Base-by-base conservation (phyloP, 352 stramenopile species). In the Pythium dissotocum region DNA sequence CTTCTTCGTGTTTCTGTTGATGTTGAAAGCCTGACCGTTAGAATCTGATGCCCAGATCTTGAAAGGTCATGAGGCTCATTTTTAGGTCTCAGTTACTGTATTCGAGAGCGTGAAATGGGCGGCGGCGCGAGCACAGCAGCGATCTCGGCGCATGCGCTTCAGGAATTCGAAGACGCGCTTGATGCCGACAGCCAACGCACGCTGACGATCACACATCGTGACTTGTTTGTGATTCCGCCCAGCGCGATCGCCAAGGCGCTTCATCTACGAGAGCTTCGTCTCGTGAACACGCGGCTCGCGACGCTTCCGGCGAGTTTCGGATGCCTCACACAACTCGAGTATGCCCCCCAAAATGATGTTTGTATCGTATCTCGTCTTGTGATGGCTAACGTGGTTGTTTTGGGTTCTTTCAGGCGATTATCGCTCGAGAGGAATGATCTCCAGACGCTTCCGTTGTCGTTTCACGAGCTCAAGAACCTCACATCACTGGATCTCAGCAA, bases 371-470 rank as follows among this genome's bases (percentile, higher is more conserved):
- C 9, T 38, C 33, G 6, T 38, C 6, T 10, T 38, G 6, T 38
- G 33, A 38, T 6, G 33, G 9, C 33, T 38, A 38, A 38, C 35
- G 21, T 70, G 4, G 21, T 24, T 65, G 33, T 52, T 35, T 12
- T 40, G 42, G 63, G 12, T 40, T n/a, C 32, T 46, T 63, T 5
- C 57, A 89, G 80, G 68, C 71, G 74, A 10, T 49, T 89, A 7
- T 86, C 78, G 18, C 74, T 89, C 5, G 71, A 81, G 26, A 60
- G 72, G 0, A 89, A 89, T 56, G 61, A 86, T 65, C 58, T 89
- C 0, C 77, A 86, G 65, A 72, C 76, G 33, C 71, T 89, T 10
- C 81, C 81, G 21, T 66, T 89, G 24, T 89, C 81, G 10, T 86
- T 89, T 44, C 69, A 79, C 28, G 71, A 85, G 30, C 70, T 89